These are phyloP conservation scores for Vigna unguiculata DNA, from an alignment of 306 rosid species.

Conservation along the genomic window DNA sequence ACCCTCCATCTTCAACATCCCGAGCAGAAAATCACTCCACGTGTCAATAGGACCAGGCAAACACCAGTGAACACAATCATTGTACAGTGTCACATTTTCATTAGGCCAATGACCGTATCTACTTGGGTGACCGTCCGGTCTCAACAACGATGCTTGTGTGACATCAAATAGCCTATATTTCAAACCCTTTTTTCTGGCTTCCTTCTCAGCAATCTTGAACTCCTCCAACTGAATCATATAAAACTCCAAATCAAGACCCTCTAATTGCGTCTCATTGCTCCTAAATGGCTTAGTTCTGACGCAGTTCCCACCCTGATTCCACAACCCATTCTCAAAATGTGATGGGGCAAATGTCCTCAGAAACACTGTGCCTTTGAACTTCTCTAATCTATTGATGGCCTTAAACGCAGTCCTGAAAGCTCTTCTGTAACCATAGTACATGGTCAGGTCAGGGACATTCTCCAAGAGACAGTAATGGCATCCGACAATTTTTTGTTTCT, in stretches of 20 bases:
- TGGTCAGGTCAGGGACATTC: slow-evolving; percentile 68
- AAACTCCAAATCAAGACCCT: slow-evolving; percentile 65
- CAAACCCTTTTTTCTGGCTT: slow-evolving; percentile 61
- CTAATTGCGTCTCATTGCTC: slow-evolving; percentile 69
- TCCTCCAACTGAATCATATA: slow-evolving; percentile 87
- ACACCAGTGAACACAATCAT: slow-evolving; percentile 97
- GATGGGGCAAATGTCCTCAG: slow-evolving; percentile 81
- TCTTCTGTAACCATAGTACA: slow-evolving; percentile 70
- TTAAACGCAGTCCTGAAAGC: slow-evolving; percentile 74
- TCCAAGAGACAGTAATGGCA: slow-evolving; percentile 71
- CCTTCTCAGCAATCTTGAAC: slow-evolving; percentile 67
- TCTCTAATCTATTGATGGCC: slow-evolving; percentile 64
- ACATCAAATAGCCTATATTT: slow-evolving; percentile 73
- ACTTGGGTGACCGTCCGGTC: slow-evolving; percentile 98
- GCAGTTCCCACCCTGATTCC: slow-evolving; percentile 89
- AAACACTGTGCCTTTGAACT: slow-evolving; percentile 66
- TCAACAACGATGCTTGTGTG: slow-evolving; percentile 65
- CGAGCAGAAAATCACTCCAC: slow-evolving; percentile 78
- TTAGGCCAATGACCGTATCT: slow-evolving; percentile 83
- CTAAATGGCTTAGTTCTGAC: slow-evolving; percentile 70
- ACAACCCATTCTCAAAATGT: slow-evolving; percentile 84
- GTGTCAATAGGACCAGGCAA: slow-evolving; percentile 88
- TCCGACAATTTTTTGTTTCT: slow-evolving; percentile 61
- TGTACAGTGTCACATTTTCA: slow-evolving; percentile 71
- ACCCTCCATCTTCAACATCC: slow-evolving; percentile 85